Percentiles rank a stretch among this genome's conserved stretches.
These are phyloP conservation scores for Pythium brachiatum DNA, from an alignment of 352 stramenopile genomes.

Conservation along the genomic window DNA sequence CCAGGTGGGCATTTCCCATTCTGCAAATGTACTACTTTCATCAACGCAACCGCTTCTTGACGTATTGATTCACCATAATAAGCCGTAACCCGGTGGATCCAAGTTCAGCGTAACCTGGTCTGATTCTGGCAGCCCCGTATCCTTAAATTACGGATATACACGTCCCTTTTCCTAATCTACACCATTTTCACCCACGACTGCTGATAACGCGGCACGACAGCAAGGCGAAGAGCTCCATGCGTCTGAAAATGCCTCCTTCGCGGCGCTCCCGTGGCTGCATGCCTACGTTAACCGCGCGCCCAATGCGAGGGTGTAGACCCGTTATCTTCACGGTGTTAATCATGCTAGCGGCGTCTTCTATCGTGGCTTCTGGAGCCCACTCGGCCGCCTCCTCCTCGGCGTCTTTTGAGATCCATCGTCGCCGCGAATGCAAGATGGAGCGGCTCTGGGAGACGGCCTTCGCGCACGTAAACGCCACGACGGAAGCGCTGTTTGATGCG, in stretches of 20 bases:
- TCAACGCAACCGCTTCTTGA: no score
- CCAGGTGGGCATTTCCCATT: slow-evolving; percentile 23
- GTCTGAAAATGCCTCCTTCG: background rate
- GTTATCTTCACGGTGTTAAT: background rate
- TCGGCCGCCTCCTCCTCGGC: background rate
- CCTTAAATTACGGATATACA: background rate
- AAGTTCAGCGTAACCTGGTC: no score
- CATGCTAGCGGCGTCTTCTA: background rate
- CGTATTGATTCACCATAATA: no score
- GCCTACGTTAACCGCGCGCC: background rate
- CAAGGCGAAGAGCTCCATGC: background rate
- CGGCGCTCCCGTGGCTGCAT: background rate
- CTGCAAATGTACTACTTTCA: no score
- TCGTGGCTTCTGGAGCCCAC: background rate
- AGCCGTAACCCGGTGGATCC: no score
- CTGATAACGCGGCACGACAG: background rate
- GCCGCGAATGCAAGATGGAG: slow-evolving; percentile 21
- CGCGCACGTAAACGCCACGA: background rate
- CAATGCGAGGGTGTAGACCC: background rate
- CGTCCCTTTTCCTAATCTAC: background rate
- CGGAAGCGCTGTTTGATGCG: slow-evolving; percentile 11
- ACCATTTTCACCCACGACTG: background rate
- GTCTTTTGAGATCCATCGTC: slow-evolving; percentile 21
- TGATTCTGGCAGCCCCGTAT: background rate
- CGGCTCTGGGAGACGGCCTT: slow-evolving; percentile 20